These are phyloP conservation scores for Neocatenulostroma microsporum DNA, from an alignment of 2,329 filamentous ascomycete species.

Conservation along the genomic window DNA sequence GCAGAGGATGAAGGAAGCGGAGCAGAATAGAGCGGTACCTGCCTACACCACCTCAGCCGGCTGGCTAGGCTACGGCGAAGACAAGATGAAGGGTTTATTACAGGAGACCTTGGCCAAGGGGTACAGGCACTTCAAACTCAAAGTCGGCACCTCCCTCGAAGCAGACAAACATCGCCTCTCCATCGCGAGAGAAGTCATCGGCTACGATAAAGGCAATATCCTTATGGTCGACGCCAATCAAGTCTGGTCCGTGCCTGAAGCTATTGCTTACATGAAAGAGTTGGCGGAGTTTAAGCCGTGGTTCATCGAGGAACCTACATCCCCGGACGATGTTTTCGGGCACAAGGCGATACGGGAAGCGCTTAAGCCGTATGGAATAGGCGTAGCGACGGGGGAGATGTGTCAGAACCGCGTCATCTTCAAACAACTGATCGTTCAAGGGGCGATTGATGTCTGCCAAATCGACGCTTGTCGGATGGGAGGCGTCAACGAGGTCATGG, in stretches of 20 bases:
- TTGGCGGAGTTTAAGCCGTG: constrained; percentile 77
- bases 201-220: constrained; percentile 73
- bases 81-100: constrained; percentile 67
- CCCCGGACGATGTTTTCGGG: constrained; percentile 79
- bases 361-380: constrained; percentile 64
- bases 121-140: constrained; percentile 84
- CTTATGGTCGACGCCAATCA: constrained; percentile 94
- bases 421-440: constrained; percentile 76
- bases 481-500: constrained; percentile 84
- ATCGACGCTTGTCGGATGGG: constrained; percentile 85
- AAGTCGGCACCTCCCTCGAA: constrained; percentile 68
- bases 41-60: constrained; percentile 87
- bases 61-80: constrained; percentile 85
- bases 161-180: constrained; percentile 62
- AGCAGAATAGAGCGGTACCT: constrained; percentile 67
- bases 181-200: constrained; percentile 72
- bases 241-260: constrained; percentile 81
- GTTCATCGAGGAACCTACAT: constrained; percentile 90
- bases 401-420: constrained; percentile 91
- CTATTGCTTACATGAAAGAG: constrained; percentile 76
- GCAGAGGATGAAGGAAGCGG: constrained; percentile 63
- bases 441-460: constrained; percentile 80
- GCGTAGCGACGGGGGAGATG: constrained; percentile 89
- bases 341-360: constrained; percentile 80
- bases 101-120: constrained; percentile 67